Base-by-base conservation (phyloP, 257 asterid genomes). In the Solanum lignicaule region DNA sequence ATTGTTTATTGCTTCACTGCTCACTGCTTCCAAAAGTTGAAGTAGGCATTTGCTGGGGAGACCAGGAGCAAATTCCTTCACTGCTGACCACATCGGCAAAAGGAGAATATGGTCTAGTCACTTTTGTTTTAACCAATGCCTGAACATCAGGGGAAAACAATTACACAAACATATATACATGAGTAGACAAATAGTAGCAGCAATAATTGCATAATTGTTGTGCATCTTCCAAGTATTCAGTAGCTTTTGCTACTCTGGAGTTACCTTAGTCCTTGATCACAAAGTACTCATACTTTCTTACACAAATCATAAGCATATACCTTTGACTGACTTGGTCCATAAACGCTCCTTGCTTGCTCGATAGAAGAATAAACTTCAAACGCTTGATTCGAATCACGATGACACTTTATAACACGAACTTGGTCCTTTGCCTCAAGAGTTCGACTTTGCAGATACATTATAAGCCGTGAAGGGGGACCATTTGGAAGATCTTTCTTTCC, bases 401-500 rank as follows among this genome's bases (percentile, higher is more conserved):
- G 87, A 89, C 99, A 97, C 93, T 97, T 97, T 83, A 96, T 90
- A 75, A 92, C 91, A 87, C 94, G 98, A 82, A 87, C 83, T 86
- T 97, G 99, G 86, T 97, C 99, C 96, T 91, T 97, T 14, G 92
- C 90, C 81, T 97, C 98, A 32, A 90, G 69, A 12, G 95, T 91
- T 94, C 91, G 94, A 87, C 92, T 92, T 35, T 90, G 94, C 55
- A 96, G 48, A 88, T 96, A 95, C n/a, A 97, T 87, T 74, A 95
- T 79, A 86, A 97, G 94, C 48, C 95, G 96, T 62, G 99, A 96
- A 87, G 98, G 99, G 72, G 96, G 98, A 58, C 93, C 90, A 92
- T 79, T 92, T 15, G 94, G 94, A 88, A 89, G 95, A 84, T 96
- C 99, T 88, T 96, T 95, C 94, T 95, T 97, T 29, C 99, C 99